Evolutionary conservation across 139 green algal genomes (phyloP).

Genomic region (Chlorella ohadii): DNA sequence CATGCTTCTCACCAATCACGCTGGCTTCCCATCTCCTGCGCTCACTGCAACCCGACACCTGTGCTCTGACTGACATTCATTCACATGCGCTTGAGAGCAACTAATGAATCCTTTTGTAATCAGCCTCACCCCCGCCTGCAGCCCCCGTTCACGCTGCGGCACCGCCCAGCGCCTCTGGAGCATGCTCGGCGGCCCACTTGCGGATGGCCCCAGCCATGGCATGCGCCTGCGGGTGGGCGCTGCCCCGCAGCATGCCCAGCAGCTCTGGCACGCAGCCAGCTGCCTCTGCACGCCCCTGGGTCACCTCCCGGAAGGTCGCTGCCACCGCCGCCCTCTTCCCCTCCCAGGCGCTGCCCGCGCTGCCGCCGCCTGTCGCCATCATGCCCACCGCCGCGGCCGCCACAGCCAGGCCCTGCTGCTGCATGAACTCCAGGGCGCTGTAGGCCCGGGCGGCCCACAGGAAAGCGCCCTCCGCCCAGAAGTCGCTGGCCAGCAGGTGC

Average conservation of each 20-base stretch:
- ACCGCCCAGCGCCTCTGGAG: too few relatives aligned
- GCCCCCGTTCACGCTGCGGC: too few relatives aligned
- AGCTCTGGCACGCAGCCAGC: background rate
- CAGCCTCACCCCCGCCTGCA: too few relatives aligned
- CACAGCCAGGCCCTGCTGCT: background rate
- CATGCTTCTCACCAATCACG: background rate
- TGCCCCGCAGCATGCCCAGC: slow-evolving; percentile 15
- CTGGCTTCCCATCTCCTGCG: background rate
- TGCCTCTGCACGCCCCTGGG: background rate
- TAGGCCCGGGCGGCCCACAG: slow-evolving; percentile 78
- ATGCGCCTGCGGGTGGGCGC: background rate
- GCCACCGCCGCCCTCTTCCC: background rate
- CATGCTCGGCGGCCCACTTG: too few relatives aligned
- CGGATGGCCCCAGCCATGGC: background rate
- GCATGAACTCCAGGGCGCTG: slow-evolving; percentile 76
- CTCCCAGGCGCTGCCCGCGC: background rate
- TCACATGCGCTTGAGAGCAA: background rate
- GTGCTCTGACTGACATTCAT: background rate
- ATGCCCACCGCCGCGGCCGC: background rate
- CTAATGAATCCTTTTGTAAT: too few relatives aligned
- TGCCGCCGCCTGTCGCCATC: background rate
- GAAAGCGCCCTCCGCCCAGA: slow-evolving; percentile 85
- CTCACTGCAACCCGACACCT: background rate
- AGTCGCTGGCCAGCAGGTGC: slow-evolving; percentile 86
- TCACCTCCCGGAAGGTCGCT: background rate